Conservation (phyloP, 2,329 filamentous ascomycete species). For the Aureobasidium leucospermi region DNA sequence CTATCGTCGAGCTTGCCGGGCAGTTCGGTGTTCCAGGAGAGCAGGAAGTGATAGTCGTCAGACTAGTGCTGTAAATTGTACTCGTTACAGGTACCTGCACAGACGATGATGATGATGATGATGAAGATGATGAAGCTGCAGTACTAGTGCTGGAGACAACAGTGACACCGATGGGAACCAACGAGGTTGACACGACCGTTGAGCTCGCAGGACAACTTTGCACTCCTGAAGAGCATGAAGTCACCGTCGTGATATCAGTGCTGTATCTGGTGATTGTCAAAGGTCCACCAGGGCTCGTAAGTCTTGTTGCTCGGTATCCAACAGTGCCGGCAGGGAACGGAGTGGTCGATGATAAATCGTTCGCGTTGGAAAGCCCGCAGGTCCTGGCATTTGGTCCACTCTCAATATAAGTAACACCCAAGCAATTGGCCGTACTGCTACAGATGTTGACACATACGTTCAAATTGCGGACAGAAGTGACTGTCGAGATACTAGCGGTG, state of each 20-base stretch:
- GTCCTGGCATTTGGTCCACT: background rate
- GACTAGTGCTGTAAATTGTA: constrained; percentile 14
- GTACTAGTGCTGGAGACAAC: background rate
- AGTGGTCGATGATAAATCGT: constrained; percentile 1
- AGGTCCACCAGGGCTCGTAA: background rate
- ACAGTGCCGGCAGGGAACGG: background rate
- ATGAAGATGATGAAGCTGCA: background rate
- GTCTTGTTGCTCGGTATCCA: background rate
- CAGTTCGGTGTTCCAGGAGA: background rate
- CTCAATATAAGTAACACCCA: background rate
- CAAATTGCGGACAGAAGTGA: background rate
- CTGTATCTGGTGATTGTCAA: constrained; percentile 10
- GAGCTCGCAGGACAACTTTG: constrained; percentile 7
- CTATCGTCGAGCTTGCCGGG: constrained; percentile 17
- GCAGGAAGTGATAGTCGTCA: constrained; percentile 17
- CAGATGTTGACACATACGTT: background rate
- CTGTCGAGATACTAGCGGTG: background rate
- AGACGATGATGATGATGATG: background rate
- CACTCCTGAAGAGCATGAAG: constrained; percentile 11
- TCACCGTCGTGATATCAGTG: constrained; percentile 11
- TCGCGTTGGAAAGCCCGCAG: background rate
- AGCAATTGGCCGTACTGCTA: background rate
- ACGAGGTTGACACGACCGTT: constrained; percentile 5
- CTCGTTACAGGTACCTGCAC: background rate
- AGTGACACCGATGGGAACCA: background rate